phyloP scores from a whole-genome alignment of 176 grass and related monocot genomes.

The Raddia distichophylla region DNA sequence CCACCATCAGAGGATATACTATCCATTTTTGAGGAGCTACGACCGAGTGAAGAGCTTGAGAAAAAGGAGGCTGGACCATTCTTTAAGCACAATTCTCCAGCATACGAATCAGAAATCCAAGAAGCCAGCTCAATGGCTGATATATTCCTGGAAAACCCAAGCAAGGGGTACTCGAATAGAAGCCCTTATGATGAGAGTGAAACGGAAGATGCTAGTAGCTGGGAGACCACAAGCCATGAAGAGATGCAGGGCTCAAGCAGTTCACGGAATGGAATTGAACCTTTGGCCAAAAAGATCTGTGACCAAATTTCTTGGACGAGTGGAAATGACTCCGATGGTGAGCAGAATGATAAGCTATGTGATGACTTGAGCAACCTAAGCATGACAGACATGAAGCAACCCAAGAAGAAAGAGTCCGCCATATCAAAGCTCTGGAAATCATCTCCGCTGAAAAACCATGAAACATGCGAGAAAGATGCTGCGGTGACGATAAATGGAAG shows the following conservation, averaged over 20 bases:
- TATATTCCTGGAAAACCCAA: slow-evolving; percentile 60
- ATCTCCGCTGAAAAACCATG: slow-evolving; percentile 55
- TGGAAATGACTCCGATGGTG: slow-evolving; percentile 42
- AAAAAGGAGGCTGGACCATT: slow-evolving; percentile 48
- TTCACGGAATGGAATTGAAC: slow-evolving; percentile 68
- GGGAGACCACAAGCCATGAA: slow-evolving; percentile 80
- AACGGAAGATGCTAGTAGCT: slow-evolving; percentile 68
- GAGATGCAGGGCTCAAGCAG: slow-evolving; percentile 65
- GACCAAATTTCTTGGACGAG: slow-evolving; percentile 52
- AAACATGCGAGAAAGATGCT: slow-evolving; percentile 32
- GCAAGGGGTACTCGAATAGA: slow-evolving; percentile 51
- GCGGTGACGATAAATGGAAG: slow-evolving; percentile 36
- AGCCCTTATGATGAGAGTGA: slow-evolving; percentile 53
- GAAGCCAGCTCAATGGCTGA: slow-evolving; percentile 44
- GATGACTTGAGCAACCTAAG: slow-evolving; percentile 37
- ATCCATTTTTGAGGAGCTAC: slow-evolving; percentile 78
- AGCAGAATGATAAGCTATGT: slow-evolving; percentile 2
- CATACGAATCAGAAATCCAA: slow-evolving; percentile 55
- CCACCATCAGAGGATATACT: slow-evolving; percentile 73
- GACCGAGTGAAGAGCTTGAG: slow-evolving; percentile 27
- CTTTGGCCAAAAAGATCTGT: slow-evolving; percentile 60
- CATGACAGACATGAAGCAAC: slow-evolving; percentile 46
- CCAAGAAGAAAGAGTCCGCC: slow-evolving; percentile 72
- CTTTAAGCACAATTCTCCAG: slow-evolving; percentile 38
- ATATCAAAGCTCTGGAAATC: slow-evolving; percentile 81